A percentile compares a stretch with the other conserved stretches of the same genome.
Conservation (phyloP, 2,329 filamentous ascomycete species). For the Cercospora sp. region DNA sequence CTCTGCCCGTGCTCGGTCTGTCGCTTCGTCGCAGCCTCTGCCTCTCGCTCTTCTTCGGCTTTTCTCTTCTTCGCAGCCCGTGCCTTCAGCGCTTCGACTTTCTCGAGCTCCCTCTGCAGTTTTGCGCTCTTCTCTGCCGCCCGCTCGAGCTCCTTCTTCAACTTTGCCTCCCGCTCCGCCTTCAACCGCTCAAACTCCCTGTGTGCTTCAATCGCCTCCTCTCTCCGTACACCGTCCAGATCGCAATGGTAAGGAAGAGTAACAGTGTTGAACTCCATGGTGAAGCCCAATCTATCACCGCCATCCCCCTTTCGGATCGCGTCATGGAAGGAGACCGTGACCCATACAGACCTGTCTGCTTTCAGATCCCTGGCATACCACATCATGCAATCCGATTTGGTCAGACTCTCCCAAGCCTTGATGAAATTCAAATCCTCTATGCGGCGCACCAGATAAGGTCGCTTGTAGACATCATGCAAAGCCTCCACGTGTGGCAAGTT, state of each 20-base stretch:
- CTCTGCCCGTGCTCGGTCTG: background rate
- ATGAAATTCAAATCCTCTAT: slow-evolving; percentile 5
- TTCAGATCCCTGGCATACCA: background rate
- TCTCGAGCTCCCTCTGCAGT: background rate
- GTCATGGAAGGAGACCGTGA: slow-evolving; percentile 4
- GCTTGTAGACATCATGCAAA: slow-evolving; percentile 6
- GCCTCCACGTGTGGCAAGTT: background rate
- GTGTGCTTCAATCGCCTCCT: background rate
- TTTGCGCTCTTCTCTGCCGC: background rate
- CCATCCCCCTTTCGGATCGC: background rate
- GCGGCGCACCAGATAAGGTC: slow-evolving; percentile 5
- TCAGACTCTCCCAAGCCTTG: slow-evolving; percentile 9
- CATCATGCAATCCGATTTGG: slow-evolving; percentile 2
- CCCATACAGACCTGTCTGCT: background rate
- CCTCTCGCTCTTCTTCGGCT: background rate
- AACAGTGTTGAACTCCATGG: background rate
- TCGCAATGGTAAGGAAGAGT: background rate
- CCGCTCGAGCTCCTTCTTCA: background rate
- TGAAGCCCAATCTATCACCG: background rate
- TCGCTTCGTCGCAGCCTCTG: background rate
- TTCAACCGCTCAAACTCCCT: background rate
- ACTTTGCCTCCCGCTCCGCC: background rate
- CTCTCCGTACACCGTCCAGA: background rate
- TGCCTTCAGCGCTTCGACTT: background rate
- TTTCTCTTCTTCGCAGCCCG: background rate